Conservation (phyloP, 345 rosid species). For the Lenwebbia sp. region DNA sequence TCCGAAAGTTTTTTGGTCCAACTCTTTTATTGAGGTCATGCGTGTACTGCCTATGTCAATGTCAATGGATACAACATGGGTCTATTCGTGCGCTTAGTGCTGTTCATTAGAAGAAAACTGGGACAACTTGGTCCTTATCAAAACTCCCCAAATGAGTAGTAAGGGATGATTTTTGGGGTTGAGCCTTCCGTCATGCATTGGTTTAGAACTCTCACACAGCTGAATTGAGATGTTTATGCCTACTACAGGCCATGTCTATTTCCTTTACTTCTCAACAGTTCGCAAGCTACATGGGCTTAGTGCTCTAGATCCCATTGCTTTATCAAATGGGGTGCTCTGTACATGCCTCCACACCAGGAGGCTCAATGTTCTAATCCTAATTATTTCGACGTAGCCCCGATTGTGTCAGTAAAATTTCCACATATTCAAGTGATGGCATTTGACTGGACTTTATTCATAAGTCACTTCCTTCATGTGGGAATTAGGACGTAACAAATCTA, state of each 20-base stretch:
- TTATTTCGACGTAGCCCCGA: not conserved
- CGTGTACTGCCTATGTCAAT: not conserved
- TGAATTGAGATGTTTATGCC: not conserved
- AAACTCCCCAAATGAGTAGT: not conserved
- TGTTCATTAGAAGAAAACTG: not conserved
- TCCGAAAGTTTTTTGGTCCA: not conserved
- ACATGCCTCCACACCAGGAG: not conserved
- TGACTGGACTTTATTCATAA: not conserved
- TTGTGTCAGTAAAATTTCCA: not conserved
- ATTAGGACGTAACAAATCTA: not conserved
- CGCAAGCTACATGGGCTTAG: not conserved
- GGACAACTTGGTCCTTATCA: not conserved
- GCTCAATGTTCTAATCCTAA: not conserved
- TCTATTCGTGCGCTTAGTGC: not conserved
- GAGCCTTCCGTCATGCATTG: not conserved
- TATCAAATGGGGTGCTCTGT: not conserved
- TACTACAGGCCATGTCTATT: not conserved
- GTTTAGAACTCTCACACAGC: not conserved
- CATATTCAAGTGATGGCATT: not conserved
- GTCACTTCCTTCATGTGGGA: not conserved
- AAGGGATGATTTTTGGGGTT: not conserved
- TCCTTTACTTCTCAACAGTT: not conserved
- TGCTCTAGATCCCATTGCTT: not conserved
- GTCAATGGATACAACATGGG: not conserved
- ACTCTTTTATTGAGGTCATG: not conserved